Conservation (phyloP, 768 basidiomycete genomes). For the Hortiboletus flavorubellus region DNA sequence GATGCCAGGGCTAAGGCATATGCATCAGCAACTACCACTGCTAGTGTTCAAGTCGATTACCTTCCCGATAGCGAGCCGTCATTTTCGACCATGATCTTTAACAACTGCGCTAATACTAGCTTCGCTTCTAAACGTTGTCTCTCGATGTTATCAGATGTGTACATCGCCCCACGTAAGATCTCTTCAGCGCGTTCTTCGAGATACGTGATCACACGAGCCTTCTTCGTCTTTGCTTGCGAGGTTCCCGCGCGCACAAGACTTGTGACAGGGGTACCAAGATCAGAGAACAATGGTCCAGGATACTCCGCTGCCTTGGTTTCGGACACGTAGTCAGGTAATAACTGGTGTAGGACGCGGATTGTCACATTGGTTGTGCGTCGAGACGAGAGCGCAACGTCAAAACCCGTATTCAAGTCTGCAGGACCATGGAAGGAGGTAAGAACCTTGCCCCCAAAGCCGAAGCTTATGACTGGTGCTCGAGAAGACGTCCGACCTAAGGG, state of each 20-base stretch:
- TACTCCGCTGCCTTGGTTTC: slow-evolving; percentile 55
- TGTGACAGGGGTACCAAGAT: slow-evolving; percentile 60
- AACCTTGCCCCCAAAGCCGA: slow-evolving; percentile 92
- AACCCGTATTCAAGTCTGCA: slow-evolving; percentile 62
- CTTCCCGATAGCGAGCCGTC: slow-evolving; percentile 86
- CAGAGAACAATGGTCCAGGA: slow-evolving; percentile 86
- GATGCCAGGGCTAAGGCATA: slow-evolving; percentile 48
- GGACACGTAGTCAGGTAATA: slow-evolving; percentile 66
- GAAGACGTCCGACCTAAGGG: slow-evolving; percentile 71
- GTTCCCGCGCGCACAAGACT: slow-evolving; percentile 64
- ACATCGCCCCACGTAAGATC: slow-evolving; percentile 71
- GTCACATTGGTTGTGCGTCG: slow-evolving; percentile 67
- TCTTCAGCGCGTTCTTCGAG: slow-evolving; percentile 73
- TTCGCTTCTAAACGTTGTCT: slow-evolving; percentile 70
- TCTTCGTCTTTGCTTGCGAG: slow-evolving; percentile 77
- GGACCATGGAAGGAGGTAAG: slow-evolving; percentile 84
- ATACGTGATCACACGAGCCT: slow-evolving; percentile 72
- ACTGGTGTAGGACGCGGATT: slow-evolving; percentile 61
- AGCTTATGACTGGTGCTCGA: slow-evolving; percentile 77
- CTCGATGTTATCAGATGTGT: slow-evolving; percentile 53
- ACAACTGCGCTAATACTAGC: slow-evolving; percentile 64
- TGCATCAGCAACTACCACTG: slow-evolving; percentile 16
- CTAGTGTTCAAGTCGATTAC: slow-evolving; percentile 40
- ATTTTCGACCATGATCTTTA: slow-evolving; percentile 82
- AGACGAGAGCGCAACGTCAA: slow-evolving; percentile 73